Evolutionary conservation across 441 rosid genomes (phyloP).

Genomic region (Biscutella laevigata): DNA sequence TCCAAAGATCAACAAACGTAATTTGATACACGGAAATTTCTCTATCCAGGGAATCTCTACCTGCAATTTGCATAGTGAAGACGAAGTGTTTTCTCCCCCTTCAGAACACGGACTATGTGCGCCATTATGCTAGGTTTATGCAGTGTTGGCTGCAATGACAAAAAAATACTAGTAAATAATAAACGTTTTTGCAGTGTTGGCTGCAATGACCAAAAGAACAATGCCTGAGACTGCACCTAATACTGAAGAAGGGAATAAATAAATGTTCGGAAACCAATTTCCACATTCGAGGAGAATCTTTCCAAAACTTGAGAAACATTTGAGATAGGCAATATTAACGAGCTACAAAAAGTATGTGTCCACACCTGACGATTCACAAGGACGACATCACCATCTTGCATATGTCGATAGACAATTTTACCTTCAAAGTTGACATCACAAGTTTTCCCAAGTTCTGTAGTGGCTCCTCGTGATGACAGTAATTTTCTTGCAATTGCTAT

Average conservation of each 20-base stretch:
- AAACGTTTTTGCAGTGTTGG: too few species aligned
- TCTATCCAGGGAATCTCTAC: conserved; percentile 32
- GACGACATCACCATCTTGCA: conserved; percentile 92
- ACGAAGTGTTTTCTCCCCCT: conserved; percentile 93
- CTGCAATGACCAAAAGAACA: background rate
- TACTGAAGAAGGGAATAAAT: background rate
- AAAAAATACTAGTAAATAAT: too few species aligned
- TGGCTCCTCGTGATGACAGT: conserved; percentile 72
- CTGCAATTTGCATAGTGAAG: conserved; percentile 99
- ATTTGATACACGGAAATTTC: background rate
- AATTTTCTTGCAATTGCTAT: conserved; percentile 68
- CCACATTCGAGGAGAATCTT: too few species aligned
- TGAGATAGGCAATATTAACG: background rate
- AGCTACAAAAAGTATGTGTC: conserved; percentile 1
- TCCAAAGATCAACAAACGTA: background rate
- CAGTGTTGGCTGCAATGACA: conserved; percentile 85
- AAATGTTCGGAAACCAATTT: too few species aligned
- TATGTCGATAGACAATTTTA: conserved; percentile 81
- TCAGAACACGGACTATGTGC: conserved; percentile 83
- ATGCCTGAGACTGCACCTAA: background rate
- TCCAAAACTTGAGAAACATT: too few species aligned
- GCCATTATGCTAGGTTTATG: conserved; percentile 99
- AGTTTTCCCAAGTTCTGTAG: conserved; percentile 52
- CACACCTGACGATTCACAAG: conserved; percentile 94
- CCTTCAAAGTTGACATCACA: conserved; percentile 64